Conservation (phyloP, 2,329 filamentous ascomycete species). For the Calonectria pseudoreteaudii region DNA sequence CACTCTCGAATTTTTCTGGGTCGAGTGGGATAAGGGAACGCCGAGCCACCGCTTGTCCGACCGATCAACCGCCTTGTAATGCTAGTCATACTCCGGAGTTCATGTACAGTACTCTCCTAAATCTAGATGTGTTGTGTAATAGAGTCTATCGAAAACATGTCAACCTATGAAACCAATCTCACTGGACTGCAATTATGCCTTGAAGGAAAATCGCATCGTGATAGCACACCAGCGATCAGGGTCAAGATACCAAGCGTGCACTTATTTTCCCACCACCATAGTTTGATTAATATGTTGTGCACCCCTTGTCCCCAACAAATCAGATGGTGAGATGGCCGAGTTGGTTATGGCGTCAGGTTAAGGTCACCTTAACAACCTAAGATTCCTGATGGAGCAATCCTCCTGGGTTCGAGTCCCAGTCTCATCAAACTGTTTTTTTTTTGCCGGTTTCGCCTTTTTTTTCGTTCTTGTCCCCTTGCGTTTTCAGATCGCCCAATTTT, state of each 20-base stretch:
- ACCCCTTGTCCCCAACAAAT: neutral
- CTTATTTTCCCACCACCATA: neutral
- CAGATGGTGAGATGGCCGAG: conserved; percentile 25
- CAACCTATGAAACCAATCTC: neutral
- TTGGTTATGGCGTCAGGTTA: conserved; percentile 30
- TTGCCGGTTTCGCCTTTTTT: neutral
- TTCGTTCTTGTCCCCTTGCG: neutral
- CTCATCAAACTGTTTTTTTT: conserved; percentile 17
- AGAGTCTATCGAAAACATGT: neutral
- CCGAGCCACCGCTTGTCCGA: too few relatives aligned
- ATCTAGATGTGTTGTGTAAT: neutral
- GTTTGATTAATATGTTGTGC: neutral
- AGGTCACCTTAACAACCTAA: conserved; percentile 26
- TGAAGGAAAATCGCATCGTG: neutral
- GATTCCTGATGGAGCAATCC: conserved; percentile 29
- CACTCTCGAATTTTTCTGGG: conserved; percentile 46
- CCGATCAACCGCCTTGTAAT: neutral
- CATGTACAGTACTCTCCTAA: conserved; percentile 7
- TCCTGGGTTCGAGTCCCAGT: conserved; percentile 29
- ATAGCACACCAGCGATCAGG: neutral
- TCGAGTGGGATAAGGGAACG: neutral
- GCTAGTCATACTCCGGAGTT: neutral
- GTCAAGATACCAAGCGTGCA: neutral
- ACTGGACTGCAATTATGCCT: neutral
- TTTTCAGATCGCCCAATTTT: neutral